Evolutionary conservation across 1,139 yeast genomes (phyloP), one percentile per base, ranked within the genome.

Genomic region (Yamadazyma membranifaciens): DNA sequence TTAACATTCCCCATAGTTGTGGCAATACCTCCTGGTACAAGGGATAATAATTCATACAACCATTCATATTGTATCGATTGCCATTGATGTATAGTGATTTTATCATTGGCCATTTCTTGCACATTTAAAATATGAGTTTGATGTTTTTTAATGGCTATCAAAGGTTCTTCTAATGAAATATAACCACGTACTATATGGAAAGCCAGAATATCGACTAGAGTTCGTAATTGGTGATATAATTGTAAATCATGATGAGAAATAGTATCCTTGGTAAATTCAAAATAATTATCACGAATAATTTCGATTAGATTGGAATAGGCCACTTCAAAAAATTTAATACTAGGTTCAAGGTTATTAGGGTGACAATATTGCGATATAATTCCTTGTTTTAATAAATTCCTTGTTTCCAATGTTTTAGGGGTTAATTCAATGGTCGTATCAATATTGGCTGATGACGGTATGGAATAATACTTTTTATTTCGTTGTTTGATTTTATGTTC

Each of bases 101-200:
- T 45, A 14, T 52, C 52, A 17, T 38, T 41, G 4, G 45, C 43
- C 2, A 39, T 43, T 31, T 42, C 52, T 5, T 53, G 37, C 0
- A 69, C 64, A 42, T 75, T 75, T 17, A 69, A 68, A 2, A 84
- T 56, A 60, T 87, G 96, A 7, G 78, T 66, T 33, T 72, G 71
- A 54, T 86, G 88, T 55, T 81, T 84, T 42, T 74, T 70, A 49
- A 80, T 75, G 0, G 89, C 87, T 31, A 68, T 51, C 31, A 81
- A 68, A 1, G 85, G 74, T 47, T 78, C 79, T 33, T 78, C 84
- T 20, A 78, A 48, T n/a, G 85, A 78, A 30, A 86, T 66, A 49
- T 81, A 77, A 0, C 81, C 69, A 46, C 86, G 70, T 3, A 79
- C 78, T 11, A 85, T 79, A 49, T 83, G 86, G 42, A 83, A 69